Percentiles rank a stretch among this genome's conserved stretches.
Conservation (phyloP, 73 alveolate genomes). For the Paraurostyla sp. region DNA sequence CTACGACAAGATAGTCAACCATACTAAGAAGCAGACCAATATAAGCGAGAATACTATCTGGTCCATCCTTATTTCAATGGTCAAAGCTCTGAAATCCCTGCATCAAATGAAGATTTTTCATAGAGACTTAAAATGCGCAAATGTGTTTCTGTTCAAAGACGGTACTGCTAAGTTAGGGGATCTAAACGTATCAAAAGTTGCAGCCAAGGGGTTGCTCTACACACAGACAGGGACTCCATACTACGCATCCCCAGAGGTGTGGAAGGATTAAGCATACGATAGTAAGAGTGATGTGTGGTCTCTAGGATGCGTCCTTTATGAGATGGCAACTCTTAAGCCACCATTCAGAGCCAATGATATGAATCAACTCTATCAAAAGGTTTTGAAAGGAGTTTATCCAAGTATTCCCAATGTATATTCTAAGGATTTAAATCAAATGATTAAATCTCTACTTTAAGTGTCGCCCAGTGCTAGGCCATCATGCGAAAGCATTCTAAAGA, state of each 20-base stretch:
- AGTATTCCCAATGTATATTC: conserved; percentile 68
- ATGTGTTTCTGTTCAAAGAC: conserved; percentile 38
- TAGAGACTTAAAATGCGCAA: conserved; percentile 53
- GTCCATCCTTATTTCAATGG: conserved; percentile 22
- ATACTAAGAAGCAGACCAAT: neutral
- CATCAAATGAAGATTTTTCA: conserved; percentile 50
- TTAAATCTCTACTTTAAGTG: conserved; percentile 65
- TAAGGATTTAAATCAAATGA: conserved; percentile 42
- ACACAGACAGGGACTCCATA: conserved; percentile 55
- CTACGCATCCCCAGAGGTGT: conserved; percentile 81
- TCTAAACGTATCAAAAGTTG: conserved; percentile 49
- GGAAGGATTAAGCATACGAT: conserved; percentile 74
- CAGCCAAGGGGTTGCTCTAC: conserved; percentile 36
- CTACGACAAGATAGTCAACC: conserved; percentile 26
- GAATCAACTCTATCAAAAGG: conserved; percentile 67
- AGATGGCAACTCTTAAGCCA: conserved; percentile 74
- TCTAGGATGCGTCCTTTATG: conserved; percentile 77
- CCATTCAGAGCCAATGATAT: conserved; percentile 77
- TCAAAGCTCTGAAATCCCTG: conserved; percentile 8
- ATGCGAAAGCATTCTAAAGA: conserved; percentile 63
- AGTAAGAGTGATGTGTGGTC: conserved; percentile 78
- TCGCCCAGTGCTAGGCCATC: conserved; percentile 73
- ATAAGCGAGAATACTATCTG: conserved; percentile 28
- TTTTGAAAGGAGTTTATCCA: conserved; percentile 66
- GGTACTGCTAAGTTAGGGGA: conserved; percentile 51